These are phyloP conservation scores for Xylona heveae DNA, from an alignment of 495 filamentous ascomycete species.

Conservation along the genomic window DNA sequence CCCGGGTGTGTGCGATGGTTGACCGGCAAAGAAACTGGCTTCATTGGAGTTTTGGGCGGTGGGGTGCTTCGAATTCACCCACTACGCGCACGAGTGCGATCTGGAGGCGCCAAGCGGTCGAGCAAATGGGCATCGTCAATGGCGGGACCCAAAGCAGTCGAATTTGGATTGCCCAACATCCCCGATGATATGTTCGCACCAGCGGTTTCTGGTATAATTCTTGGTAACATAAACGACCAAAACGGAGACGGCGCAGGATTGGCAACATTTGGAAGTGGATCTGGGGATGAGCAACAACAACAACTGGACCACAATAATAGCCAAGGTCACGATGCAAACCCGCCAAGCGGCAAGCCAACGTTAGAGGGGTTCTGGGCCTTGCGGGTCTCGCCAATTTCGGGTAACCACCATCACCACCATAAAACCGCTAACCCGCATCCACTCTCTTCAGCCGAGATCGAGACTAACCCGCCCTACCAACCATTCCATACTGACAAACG, in stretches of 20 bases:
- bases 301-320: conserved; percentile 5
- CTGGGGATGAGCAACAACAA: conserved; percentile 11
- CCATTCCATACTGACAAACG: conserved; percentile 78
- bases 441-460: conserved; percentile 73
- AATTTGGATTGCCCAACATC: conserved; percentile 40
- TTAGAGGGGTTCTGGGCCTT: conserved; percentile 9
- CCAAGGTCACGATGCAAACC: conserved; percentile 11
- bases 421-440: conserved; percentile 23
- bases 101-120: too few species aligned
- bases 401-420: conserved; percentile 2
- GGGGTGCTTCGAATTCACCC: conserved; percentile 47
- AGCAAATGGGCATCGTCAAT: conserved; percentile 27
- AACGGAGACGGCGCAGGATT: too few species aligned
- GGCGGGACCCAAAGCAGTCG: conserved; percentile 35
- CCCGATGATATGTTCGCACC: conserved; percentile 15
- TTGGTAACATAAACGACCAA: conserved; percentile 8
- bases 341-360: not conserved
- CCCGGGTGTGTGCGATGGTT: conserved; percentile 36
- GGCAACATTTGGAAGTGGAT: too few species aligned
- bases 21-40: conserved; percentile 25
- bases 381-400: too few species aligned
- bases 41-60: conserved; percentile 32
- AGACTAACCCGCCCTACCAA: conserved; percentile 76
- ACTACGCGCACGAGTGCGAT: conserved; percentile 32
- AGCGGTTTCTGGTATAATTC: conserved; percentile 8